Percentiles rank a stretch among this genome's conserved stretches.
phyloP scores from a whole-genome alignment of 2,329 filamentous ascomycete genomes.

The Fusarium anthophilum region DNA sequence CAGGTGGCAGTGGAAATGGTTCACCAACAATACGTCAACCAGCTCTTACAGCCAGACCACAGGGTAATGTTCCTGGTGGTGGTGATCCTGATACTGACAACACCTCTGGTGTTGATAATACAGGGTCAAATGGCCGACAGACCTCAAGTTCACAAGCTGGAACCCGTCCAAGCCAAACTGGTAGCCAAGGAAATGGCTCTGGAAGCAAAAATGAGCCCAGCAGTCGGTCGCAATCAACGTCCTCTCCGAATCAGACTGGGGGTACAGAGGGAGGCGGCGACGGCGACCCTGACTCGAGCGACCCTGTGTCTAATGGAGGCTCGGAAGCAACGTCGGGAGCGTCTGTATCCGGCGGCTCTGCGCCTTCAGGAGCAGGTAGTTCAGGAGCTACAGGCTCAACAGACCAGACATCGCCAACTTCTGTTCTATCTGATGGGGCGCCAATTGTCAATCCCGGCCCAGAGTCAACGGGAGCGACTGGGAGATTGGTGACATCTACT shows the following conservation, averaged over 20 bases:
- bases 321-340: not conserved
- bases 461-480: not conserved
- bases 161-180: not conserved
- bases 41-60: not conserved
- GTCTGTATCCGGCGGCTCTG: not conserved
- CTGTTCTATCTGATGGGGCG: not conserved
- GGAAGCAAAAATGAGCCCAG: not conserved
- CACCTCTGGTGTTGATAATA: not conserved
- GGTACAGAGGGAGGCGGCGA: not conserved
- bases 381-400: not conserved
- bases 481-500: not conserved
- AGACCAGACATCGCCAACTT: not conserved
- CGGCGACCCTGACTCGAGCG: not conserved
- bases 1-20: not conserved
- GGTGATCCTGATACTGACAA: not conserved
- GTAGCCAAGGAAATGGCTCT: not conserved
- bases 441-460: not conserved
- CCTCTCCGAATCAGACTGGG: not conserved
- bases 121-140: not conserved
- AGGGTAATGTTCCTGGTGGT: not conserved
- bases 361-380: not conserved
- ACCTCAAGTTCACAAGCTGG: not conserved
- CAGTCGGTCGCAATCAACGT: not conserved
- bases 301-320: not conserved
- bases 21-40: not conserved